These are phyloP conservation scores for Cetraspora pellucida DNA, from an alignment of 192 early-diverging fungal species.

Conservation along the genomic window DNA sequence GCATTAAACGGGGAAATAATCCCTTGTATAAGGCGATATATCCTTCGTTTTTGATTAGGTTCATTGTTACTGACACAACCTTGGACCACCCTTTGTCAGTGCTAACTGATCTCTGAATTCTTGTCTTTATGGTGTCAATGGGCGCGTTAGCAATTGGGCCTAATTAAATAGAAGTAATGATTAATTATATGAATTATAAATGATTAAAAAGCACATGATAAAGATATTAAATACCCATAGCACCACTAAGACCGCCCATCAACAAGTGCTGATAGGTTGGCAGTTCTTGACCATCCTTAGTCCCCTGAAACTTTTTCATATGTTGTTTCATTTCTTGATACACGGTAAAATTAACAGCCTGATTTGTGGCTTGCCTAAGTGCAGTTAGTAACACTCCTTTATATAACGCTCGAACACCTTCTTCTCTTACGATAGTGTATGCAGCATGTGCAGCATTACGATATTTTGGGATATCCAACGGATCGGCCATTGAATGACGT, in stretches of 20 bases:
- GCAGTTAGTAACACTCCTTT: slow-evolving; percentile 94
- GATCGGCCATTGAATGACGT: slow-evolving; percentile 94
- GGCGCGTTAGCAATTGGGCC: slow-evolving; percentile 95
- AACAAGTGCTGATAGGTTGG: slow-evolving; percentile 90
- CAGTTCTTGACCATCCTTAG: slow-evolving; percentile 53
- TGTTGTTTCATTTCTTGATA: slow-evolving; percentile 91
- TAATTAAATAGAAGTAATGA: background rate
- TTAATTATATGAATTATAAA: background rate
- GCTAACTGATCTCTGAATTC: slow-evolving; percentile 86
- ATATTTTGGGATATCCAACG: slow-evolving; percentile 95
- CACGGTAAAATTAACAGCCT: slow-evolving; percentile 98
- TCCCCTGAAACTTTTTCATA: slow-evolving; percentile 67
- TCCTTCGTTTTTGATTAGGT: slow-evolving; percentile 88
- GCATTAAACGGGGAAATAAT: slow-evolving; percentile 85
- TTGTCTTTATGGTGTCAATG: slow-evolving; percentile 98
- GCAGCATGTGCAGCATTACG: slow-evolving; percentile 91
- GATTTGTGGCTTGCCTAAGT: slow-evolving; percentile 94
- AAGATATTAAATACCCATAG: slow-evolving; percentile 55
- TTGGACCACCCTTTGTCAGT: slow-evolving; percentile 76
- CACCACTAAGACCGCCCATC: slow-evolving; percentile 88
- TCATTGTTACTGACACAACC: slow-evolving; percentile 74
- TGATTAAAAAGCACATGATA: slow-evolving; percentile 27
- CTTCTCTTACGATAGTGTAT: slow-evolving; percentile 89
- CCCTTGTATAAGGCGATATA: slow-evolving; percentile 94
- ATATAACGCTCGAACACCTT: slow-evolving; percentile 85